Percentiles rank a stretch among this genome's conserved stretches.
phyloP scores from a whole-genome alignment of 73 alveolate genomes.

The Blepharisma stoltei region DNA sequence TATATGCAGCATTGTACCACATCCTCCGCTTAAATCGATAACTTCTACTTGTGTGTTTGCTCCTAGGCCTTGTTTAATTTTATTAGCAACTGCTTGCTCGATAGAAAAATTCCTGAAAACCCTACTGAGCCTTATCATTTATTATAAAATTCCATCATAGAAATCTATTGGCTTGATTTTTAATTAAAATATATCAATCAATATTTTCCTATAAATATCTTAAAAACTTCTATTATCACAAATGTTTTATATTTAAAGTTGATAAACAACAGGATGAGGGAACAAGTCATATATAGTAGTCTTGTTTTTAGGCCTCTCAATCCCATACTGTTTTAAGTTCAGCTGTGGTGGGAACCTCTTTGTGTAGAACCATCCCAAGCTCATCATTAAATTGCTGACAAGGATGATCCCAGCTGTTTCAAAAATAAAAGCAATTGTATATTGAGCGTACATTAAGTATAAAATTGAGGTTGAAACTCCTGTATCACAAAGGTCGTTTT shows the following conservation, averaged over 20 bases:
- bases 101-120: not conserved
- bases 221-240: too few species aligned
- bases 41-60: not conserved
- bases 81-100: not conserved
- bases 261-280: slow-evolving; percentile 27
- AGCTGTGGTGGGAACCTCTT: slow-evolving; percentile 16
- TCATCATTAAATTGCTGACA: slow-evolving; percentile 15
- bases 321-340: slow-evolving; percentile 3
- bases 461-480: not conserved
- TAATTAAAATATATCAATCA: too few species aligned
- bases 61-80: not conserved
- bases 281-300: slow-evolving; percentile 15
- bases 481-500: not conserved
- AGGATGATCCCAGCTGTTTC: slow-evolving; percentile 8
- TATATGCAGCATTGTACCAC: slow-evolving; percentile 5
- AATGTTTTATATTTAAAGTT: not conserved
- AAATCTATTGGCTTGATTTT: too few species aligned
- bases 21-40: not conserved
- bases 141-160: too few species aligned
- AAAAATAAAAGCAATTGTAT: slow-evolving; percentile 15
- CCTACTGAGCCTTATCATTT: not conserved
- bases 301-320: slow-evolving; percentile 18
- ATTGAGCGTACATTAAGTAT: slow-evolving; percentile 21
- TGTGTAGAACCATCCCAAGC: slow-evolving; percentile 23
- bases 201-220: too few species aligned